A percentile compares a stretch with the other conserved stretches of the same genome.
phyloP scores from a whole-genome alignment of 108 stramenopile genomes.

The Cyclostephanos tholiformis region DNA sequence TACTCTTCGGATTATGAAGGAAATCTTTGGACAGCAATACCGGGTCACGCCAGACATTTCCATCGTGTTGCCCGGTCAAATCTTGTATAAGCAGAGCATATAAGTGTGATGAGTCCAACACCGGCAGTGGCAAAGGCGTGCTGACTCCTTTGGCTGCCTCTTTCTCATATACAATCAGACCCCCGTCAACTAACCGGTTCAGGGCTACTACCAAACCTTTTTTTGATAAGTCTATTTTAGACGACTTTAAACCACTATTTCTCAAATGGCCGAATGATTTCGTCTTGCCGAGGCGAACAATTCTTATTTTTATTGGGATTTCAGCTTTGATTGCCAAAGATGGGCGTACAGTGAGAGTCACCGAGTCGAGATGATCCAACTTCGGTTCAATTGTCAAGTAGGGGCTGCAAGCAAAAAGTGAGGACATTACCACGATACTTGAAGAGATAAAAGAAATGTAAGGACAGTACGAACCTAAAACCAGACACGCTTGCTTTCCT shows the following conservation, averaged over 20 bases:
- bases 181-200: conserved; percentile 35
- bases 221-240: conserved; percentile 38
- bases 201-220: conserved; percentile 26
- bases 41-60: conserved; percentile 35
- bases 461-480: conserved; percentile 12
- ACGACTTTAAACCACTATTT: conserved; percentile 29
- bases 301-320: conserved; percentile 38
- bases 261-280: conserved; percentile 26
- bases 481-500: conserved; percentile 29
- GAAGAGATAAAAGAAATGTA: neutral
- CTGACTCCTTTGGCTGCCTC: conserved; percentile 19
- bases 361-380: conserved; percentile 25
- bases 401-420: conserved; percentile 10
- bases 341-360: conserved; percentile 31
- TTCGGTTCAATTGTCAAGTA: conserved; percentile 44
- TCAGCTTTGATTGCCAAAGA: conserved; percentile 29
- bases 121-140: conserved; percentile 23
- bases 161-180: conserved; percentile 40
- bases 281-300: conserved; percentile 33
- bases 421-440: neutral
- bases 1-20: conserved; percentile 42
- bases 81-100: conserved; percentile 45
- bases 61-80: conserved; percentile 9
- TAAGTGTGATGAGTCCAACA: conserved; percentile 41
- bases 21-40: conserved; percentile 44